Conservation (phyloP, 2,329 filamentous ascomycete genomes). For the Metarhizium album region DNA sequence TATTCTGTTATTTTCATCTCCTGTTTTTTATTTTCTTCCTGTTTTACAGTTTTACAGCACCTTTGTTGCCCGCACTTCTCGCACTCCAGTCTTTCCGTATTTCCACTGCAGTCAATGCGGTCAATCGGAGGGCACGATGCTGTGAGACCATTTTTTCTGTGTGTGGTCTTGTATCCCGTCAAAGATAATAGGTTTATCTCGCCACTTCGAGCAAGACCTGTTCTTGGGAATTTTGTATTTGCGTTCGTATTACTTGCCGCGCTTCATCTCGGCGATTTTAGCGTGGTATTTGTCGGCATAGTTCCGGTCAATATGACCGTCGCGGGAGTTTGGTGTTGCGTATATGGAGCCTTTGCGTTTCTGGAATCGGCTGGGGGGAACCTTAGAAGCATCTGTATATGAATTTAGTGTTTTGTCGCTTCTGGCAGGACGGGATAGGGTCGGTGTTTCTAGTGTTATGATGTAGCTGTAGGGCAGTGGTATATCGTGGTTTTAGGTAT, state of each 20-base stretch:
- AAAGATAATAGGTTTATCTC: not conserved
- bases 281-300: constrained; percentile 50
- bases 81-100: too few species aligned
- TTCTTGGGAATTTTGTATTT: constrained; percentile 6
- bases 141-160: too few species aligned
- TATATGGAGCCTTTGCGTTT: constrained; percentile 60
- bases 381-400: constrained; percentile 51
- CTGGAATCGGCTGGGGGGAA: constrained; percentile 57
- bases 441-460: not conserved
- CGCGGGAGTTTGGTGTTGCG: constrained; percentile 52
- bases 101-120: too few species aligned
- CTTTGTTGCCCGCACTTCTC: too few species aligned
- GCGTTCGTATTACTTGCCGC: constrained; percentile 19
- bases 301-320: constrained; percentile 52
- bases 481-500: not conserved
- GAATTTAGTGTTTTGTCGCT: not conserved
- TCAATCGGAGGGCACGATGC: too few species aligned
- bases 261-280: constrained; percentile 43
- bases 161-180: not conserved
- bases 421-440: not conserved
- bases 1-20: not conserved
- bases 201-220: not conserved
- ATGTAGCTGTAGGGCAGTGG: not conserved
- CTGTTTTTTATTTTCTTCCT: not conserved
- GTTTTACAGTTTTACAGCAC: too few species aligned